Percentiles rank a stretch among this genome's conserved stretches.
These are phyloP conservation scores for Thinopyrum elongatum DNA, from an alignment of 176 grass and related monocot species.

Conservation along the genomic window DNA sequence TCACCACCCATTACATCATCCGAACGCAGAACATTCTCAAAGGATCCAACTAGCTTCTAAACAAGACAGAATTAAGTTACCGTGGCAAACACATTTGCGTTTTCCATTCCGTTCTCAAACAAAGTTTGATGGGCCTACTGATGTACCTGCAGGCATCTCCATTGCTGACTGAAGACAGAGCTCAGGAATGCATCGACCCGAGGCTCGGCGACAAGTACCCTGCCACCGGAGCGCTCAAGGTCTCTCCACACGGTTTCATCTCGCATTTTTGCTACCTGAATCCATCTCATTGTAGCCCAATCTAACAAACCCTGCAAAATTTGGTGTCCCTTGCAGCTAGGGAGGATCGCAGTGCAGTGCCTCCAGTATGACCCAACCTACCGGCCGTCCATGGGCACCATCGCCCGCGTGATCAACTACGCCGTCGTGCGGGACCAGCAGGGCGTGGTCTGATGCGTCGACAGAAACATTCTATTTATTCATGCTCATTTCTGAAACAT, in stretches of 20 bases:
- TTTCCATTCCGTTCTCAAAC: background rate
- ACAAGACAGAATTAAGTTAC: background rate
- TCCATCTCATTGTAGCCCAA: background rate
- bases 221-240: slow-evolving; percentile 44
- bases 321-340: slow-evolving; percentile 32
- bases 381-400: slow-evolving; percentile 53
- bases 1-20: too few relatives aligned
- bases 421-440: slow-evolving; percentile 49
- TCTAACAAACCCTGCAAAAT: background rate
- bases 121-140: background rate
- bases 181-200: slow-evolving; percentile 53
- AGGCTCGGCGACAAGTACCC: slow-evolving; percentile 45
- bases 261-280: background rate
- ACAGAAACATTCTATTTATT: background rate
- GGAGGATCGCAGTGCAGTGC: slow-evolving; percentile 53
- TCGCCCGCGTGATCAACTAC: slow-evolving; percentile 53
- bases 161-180: slow-evolving; percentile 48
- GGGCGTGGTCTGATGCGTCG: slow-evolving; percentile 31
- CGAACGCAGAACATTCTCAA: too few relatives aligned
- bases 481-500: background rate
- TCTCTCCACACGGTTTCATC: background rate
- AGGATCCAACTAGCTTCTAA: background rate
- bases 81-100: background rate
- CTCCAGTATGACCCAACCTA: slow-evolving; percentile 40
- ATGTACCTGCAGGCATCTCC: slow-evolving; percentile 37